phyloP scores from a whole-genome alignment of 129 eudicot genomes.

The Flaveria brownii region DNA sequence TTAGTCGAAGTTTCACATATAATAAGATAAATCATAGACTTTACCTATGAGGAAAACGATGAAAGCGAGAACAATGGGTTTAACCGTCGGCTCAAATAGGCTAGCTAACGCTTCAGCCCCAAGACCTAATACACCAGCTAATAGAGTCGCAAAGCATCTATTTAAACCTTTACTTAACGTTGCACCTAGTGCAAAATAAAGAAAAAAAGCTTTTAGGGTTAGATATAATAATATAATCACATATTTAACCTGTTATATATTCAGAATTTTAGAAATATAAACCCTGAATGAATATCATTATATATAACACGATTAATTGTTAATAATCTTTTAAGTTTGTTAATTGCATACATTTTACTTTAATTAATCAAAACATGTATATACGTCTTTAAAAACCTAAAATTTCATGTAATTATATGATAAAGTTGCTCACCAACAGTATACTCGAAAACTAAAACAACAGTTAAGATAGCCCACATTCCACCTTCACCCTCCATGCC shows the following conservation, averaged over 20 bases:
- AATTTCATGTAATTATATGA: neutral
- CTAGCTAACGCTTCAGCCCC: conserved; percentile 64
- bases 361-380: neutral
- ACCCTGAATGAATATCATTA: too few relatives aligned
- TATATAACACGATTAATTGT: too few relatives aligned
- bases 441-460: conserved; percentile 72
- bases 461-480: conserved; percentile 80
- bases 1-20: too few relatives aligned
- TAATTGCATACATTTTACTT: too few relatives aligned
- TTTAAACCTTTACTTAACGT: conserved; percentile 68
- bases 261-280: neutral
- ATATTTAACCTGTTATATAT: neutral
- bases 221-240: neutral
- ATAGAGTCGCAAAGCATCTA: conserved; percentile 67
- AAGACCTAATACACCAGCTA: conserved; percentile 72
- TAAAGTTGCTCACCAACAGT: conserved; percentile 53
- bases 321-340: too few relatives aligned
- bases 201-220: neutral
- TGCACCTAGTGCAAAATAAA: conserved; percentile 52
- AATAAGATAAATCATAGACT: neutral
- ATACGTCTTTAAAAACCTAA: too few relatives aligned
- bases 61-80: conserved; percentile 57
- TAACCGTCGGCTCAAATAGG: conserved; percentile 50
- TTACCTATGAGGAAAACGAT: conserved; percentile 68
- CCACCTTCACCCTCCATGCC: conserved; percentile 60